These are phyloP conservation scores for Echites panduratus DNA, from an alignment of 257 asterid genomes.

Conservation along the genomic window DNA sequence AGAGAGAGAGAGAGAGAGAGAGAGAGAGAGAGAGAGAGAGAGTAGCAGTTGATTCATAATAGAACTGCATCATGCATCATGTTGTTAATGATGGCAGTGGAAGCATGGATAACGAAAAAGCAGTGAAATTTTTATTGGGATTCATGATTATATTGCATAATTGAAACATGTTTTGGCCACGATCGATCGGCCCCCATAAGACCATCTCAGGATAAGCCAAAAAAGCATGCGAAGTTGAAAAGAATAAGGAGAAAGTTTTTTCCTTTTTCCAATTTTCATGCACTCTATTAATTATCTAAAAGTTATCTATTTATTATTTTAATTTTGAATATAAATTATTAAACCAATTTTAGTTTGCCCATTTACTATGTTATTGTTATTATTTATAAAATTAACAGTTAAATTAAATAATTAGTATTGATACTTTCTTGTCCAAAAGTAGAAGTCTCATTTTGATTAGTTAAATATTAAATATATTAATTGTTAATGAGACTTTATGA, in stretches of 20 bases:
- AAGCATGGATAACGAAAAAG: not conserved
- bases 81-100: not conserved
- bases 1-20: no score
- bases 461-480: no score
- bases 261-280: not conserved
- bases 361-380: no score
- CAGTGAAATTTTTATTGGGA: not conserved
- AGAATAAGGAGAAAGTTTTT: not conserved
- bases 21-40: not conserved
- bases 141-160: not conserved
- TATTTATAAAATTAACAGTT: no score
- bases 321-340: no score
- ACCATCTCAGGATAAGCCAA: slow-evolving; percentile 1
- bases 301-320: no score
- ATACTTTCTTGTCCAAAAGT: no score
- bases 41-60: not conserved
- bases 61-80: not conserved
- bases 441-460: no score
- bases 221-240: not conserved
- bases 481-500: no score
- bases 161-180: not conserved
- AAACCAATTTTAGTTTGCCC: no score
- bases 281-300: no score
- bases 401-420: no score
- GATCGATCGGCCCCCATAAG: not conserved